Conservation (phyloP, 2,329 filamentous ascomycete genomes). For the Fusarium agapanthi region DNA sequence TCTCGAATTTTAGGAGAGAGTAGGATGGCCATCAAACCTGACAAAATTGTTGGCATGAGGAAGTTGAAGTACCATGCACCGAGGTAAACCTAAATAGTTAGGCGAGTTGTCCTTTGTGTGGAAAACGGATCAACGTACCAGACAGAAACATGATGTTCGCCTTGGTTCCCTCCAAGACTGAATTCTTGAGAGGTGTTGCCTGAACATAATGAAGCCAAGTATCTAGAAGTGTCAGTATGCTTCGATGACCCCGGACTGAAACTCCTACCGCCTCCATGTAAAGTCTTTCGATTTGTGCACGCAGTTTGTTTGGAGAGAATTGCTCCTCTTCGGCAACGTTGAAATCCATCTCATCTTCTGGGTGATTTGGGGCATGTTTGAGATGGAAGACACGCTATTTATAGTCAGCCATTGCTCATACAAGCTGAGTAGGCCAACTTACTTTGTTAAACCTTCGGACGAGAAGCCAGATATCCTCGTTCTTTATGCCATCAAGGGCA, state of each 20-base stretch:
- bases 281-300: slow-evolving; percentile 77
- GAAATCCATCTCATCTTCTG: slow-evolving; percentile 10
- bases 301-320: slow-evolving; percentile 81
- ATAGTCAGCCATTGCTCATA: fast-evolving
- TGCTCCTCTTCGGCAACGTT: slow-evolving; percentile 73
- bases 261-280: slow-evolving; percentile 77
- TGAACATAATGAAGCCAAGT: not conserved
- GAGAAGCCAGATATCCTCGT: slow-evolving; percentile 20
- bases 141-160: slow-evolving; percentile 57
- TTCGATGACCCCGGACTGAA: slow-evolving; percentile 15
- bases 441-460: slow-evolving; percentile 24
- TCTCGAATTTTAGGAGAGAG: slow-evolving; percentile 67
- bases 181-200: slow-evolving; percentile 75
- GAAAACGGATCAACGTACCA: not conserved
- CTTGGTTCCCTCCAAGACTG: slow-evolving; percentile 79
- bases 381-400: slow-evolving; percentile 11
- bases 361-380: not conserved
- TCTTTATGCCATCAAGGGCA: not conserved
- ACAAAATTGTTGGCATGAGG: slow-evolving; percentile 66
- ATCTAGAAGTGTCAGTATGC: not conserved
- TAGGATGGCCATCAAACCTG: slow-evolving; percentile 68
- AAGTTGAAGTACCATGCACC: slow-evolving; percentile 75
- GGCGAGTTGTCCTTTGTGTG: slow-evolving; percentile 50
- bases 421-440: fast-evolving
- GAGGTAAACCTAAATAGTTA: slow-evolving; percentile 52